Evolutionary conservation across 129 eudicot species (phyloP).

Genomic region (Gnaphalium uliginosum): DNA sequence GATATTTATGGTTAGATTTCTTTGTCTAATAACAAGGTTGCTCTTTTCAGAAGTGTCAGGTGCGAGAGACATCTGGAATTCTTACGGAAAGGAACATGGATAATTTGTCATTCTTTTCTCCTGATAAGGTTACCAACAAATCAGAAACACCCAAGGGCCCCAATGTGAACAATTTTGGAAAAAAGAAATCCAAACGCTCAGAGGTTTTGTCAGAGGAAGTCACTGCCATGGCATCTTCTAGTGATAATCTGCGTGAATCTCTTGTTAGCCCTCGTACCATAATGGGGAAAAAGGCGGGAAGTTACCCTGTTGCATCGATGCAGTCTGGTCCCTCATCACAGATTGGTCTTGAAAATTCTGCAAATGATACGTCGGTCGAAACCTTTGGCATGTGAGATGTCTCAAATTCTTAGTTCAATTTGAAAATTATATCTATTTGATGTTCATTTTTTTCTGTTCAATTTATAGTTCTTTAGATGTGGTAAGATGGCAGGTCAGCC

Average conservation of each 20-base stretch:
- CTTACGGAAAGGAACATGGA: slow-evolving; percentile 54
- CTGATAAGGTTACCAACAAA: slow-evolving; percentile 51
- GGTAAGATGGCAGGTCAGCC: background rate
- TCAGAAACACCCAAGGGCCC: slow-evolving; percentile 34
- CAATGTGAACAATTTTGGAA: slow-evolving; percentile 35
- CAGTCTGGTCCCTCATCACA: slow-evolving; percentile 41
- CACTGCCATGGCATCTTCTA: slow-evolving; percentile 30
- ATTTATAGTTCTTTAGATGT: background rate
- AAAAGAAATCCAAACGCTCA: slow-evolving; percentile 11
- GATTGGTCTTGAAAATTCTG: slow-evolving; percentile 41
- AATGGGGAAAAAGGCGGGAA: slow-evolving; percentile 28
- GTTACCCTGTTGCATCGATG: slow-evolving; percentile 20
- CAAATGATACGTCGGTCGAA: slow-evolving; percentile 43
- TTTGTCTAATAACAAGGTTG: background rate
- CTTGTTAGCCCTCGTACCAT: slow-evolving; percentile 45
- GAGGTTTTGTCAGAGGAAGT: slow-evolving; percentile 39
- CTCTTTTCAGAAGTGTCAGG: slow-evolving; percentile 36
- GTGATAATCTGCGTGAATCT: slow-evolving; percentile 29
- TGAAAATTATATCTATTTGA: background rate
- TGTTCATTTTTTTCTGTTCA: background rate
- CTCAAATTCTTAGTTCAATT: background rate
- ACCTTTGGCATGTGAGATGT: slow-evolving; percentile 59
- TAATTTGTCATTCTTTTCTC: slow-evolving; percentile 58
- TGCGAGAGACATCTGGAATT: slow-evolving; percentile 42
- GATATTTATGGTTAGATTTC: background rate